phyloP scores from a whole-genome alignment of 106 monocot genomes.

The Dendrobium catenatum region DNA sequence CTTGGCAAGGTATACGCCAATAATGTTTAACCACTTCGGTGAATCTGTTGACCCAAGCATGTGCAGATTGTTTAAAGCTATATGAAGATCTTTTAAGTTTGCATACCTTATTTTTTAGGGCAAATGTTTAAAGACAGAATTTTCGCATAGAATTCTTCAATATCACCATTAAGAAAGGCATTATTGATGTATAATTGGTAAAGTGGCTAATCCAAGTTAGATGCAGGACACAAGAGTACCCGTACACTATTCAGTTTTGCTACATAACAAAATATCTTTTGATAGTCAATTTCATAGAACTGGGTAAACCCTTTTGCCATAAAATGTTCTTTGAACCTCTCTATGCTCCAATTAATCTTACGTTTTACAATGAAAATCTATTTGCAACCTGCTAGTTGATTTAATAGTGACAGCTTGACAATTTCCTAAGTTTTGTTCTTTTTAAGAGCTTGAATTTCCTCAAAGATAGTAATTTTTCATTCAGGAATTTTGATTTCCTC shows the following conservation, averaged over 20 bases:
- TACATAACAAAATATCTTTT: background rate
- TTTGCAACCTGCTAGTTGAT: slow-evolving; percentile 2
- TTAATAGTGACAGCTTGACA: background rate
- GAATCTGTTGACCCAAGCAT: slow-evolving; percentile 6
- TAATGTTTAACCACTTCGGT: background rate
- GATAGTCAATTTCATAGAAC: background rate
- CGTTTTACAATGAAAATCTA: background rate
- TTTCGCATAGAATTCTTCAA: background rate
- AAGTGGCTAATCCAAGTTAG: background rate
- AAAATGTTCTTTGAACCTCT: background rate
- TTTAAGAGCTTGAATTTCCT: background rate
- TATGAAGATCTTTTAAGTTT: background rate
- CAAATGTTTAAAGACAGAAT: background rate
- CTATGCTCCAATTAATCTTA: background rate
- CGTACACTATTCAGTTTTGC: background rate
- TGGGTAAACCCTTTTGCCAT: slow-evolving; percentile 2
- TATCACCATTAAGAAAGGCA: background rate
- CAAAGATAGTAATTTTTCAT: background rate
- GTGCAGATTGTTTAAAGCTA: background rate
- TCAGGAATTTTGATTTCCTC: background rate
- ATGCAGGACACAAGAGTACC: background rate
- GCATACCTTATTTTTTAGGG: background rate
- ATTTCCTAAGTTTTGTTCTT: slow-evolving; percentile 1
- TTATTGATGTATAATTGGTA: slow-evolving; percentile 5
- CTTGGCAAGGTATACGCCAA: background rate